These are phyloP conservation scores for Fusarium setosum DNA, from an alignment of 2,329 filamentous ascomycete species.

Conservation along the genomic window DNA sequence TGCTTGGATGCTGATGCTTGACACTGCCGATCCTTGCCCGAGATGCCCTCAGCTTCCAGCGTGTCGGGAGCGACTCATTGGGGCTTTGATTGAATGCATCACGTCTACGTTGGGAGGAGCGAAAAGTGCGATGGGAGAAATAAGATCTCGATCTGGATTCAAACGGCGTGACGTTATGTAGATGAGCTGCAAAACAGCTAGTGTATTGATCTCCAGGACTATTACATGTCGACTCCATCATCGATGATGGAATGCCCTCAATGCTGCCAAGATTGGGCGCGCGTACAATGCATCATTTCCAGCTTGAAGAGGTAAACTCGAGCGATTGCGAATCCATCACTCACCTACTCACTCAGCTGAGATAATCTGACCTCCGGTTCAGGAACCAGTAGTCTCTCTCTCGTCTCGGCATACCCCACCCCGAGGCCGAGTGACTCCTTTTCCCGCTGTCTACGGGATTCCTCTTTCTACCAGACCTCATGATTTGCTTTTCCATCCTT, in stretches of 20 bases:
- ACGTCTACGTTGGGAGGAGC: conserved; percentile 1
- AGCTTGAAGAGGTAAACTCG: neutral
- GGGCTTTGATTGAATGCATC: neutral
- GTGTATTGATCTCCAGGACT: neutral
- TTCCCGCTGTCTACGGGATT: conserved; percentile 5
- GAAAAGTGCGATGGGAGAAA: neutral
- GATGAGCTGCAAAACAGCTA: neutral
- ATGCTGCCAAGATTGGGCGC: neutral
- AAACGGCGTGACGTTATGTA: neutral
- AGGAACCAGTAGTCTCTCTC: neutral
- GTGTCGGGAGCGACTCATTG: conserved; percentile 2
- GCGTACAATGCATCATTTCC: neutral
- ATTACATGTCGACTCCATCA: neutral
- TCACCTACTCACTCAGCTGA: neutral
- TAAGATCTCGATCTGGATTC: neutral
- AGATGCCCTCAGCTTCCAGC: conserved; percentile 20
- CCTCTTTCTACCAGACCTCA: conserved; percentile 16
- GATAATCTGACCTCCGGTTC: neutral
- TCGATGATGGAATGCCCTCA: conserved; percentile 1
- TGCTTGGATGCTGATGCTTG: neutral
- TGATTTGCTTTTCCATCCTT: conserved; percentile 3
- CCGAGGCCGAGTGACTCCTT: conserved; percentile 1
- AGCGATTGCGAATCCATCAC: conserved; percentile 1
- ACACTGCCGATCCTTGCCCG: conserved; percentile 11
- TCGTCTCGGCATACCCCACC: conserved; percentile 5